Evolutionary conservation across 2,329 filamentous ascomycete species (phyloP).

Genomic region (Volutella citrinella): DNA sequence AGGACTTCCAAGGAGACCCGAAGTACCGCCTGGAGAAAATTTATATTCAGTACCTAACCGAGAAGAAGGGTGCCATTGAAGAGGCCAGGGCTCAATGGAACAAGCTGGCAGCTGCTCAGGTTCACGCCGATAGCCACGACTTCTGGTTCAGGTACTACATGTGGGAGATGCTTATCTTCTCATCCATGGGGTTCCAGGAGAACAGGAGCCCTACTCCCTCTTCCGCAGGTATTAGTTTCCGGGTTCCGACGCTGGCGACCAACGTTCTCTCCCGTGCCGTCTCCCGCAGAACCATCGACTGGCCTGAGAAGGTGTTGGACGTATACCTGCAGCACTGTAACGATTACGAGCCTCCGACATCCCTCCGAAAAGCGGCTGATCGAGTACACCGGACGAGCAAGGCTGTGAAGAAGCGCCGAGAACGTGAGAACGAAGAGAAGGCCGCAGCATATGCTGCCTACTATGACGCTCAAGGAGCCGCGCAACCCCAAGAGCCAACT

Average conservation of each 20-base stretch:
- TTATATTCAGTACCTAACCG: conserved; percentile 85
- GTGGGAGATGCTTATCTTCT: conserved; percentile 77
- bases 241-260: conserved; percentile 72
- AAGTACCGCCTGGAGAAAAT: conserved; percentile 87
- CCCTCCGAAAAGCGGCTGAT: conserved; percentile 71
- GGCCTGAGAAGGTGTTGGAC: conserved; percentile 73
- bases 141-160: conserved; percentile 93
- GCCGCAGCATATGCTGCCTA: conserved; percentile 48
- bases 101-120: conserved; percentile 60
- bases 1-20: conserved; percentile 78
- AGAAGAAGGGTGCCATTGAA: conserved; percentile 74
- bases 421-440: conserved; percentile 61
- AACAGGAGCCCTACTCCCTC: conserved; percentile 53
- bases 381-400: conserved; percentile 68
- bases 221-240: conserved; percentile 44
- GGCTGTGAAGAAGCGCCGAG: conserved; percentile 59
- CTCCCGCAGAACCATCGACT: conserved; percentile 61
- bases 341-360: conserved; percentile 79
- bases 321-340: conserved; percentile 79
- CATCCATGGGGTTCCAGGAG: conserved; percentile 37
- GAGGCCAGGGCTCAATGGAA: conserved; percentile 78
- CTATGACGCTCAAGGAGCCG: conserved; percentile 31
- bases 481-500: conserved; percentile 10
- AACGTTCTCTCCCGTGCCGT: conserved; percentile 72
- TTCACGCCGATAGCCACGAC: conserved; percentile 74